Base-by-base conservation (phyloP, 1,284 basidiomycete species). In the Leccinum fallax region DNA sequence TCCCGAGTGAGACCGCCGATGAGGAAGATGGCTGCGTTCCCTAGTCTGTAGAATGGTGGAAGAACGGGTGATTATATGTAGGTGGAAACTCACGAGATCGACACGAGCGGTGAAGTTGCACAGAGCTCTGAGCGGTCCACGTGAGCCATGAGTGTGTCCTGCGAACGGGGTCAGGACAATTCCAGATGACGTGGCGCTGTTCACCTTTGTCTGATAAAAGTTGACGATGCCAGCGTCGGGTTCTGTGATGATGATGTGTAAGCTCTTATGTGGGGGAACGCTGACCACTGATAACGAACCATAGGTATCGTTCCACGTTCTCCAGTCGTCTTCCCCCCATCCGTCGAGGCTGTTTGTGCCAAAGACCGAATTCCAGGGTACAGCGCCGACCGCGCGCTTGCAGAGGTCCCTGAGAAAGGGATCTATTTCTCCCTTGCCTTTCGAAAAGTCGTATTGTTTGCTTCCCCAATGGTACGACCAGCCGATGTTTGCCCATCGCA, bases 151-250 rank as follows among this genome's bases (percentile, higher is more conserved):
- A 97, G 83, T 0, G 93, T 93, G 68, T 97, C 94, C 81, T 90
- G 32, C 2, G 6, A 51, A 24, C 3, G 24, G 24, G 3, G 24
- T 38, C 36, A 38, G 8, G 36, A 2, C 8, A 4, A 8, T 38
- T 38, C 1, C 4, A 68, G 59, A 13, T 21, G 32, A 0, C 19
- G 19, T 13, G 19, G 10, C 5, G 43, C 28, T n/a, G 43, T 67
- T 49, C 24, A 84, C 86, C 75, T 86, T 90, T 55, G 80, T 82
- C 73, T 94, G 92, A 73, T 95, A 94, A 70, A 94, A 97, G 74
- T 97, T 97, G 63, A 97, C 90, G 53, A 97, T 96, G 2, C 95
- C 95, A 11, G 94, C 94, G 73, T 96, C 94, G 2, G 94, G 93
- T 71, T 92, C 94, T 91, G 69, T 36, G 38, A 55, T 46, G 19